A percentile compares a stretch with the other conserved stretches of the same genome.
Conservation (phyloP, 2,329 filamentous ascomycete genomes). For the Talaromyces sp. region DNA sequence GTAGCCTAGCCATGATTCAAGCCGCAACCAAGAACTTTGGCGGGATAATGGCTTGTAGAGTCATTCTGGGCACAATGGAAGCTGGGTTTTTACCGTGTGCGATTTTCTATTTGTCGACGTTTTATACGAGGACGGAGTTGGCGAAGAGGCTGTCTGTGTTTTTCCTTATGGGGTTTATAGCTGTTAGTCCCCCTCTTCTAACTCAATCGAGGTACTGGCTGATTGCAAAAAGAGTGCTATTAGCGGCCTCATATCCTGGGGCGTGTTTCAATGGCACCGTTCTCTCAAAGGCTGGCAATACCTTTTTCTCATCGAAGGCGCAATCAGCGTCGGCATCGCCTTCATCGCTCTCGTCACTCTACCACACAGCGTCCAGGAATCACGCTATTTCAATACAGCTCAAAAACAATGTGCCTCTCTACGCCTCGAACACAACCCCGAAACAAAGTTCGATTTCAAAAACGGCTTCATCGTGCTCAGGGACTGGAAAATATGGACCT, state of each 20-base stretch:
- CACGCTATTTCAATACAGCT: neutral
- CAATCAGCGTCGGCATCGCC: constrained; percentile 7
- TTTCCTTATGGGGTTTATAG: constrained; percentile 7
- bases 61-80: constrained; percentile 71
- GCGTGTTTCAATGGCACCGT: constrained; percentile 13
- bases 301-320: constrained; percentile 14
- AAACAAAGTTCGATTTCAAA: neutral
- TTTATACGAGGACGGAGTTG: constrained; percentile 10
- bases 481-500: constrained; percentile 12
- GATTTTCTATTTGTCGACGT: neutral
- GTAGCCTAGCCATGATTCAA: constrained; percentile 5
- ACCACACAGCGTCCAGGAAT: neutral
- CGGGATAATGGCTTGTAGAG: constrained; percentile 69
- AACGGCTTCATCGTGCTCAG: neutral
- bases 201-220: neutral
- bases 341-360: neutral
- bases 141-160: constrained; percentile 5
- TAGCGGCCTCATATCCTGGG: constrained; percentile 10
- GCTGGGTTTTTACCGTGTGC: constrained; percentile 51
- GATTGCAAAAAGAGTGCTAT: neutral
- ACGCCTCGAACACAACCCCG: neutral
- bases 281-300: constrained; percentile 13
- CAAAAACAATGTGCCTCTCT: constrained; percentile 3
- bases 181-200: neutral
- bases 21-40: constrained; percentile 55